phyloP scores from a whole-genome alignment of 2,329 filamentous ascomycete species.

The Fusarium concolor region DNA sequence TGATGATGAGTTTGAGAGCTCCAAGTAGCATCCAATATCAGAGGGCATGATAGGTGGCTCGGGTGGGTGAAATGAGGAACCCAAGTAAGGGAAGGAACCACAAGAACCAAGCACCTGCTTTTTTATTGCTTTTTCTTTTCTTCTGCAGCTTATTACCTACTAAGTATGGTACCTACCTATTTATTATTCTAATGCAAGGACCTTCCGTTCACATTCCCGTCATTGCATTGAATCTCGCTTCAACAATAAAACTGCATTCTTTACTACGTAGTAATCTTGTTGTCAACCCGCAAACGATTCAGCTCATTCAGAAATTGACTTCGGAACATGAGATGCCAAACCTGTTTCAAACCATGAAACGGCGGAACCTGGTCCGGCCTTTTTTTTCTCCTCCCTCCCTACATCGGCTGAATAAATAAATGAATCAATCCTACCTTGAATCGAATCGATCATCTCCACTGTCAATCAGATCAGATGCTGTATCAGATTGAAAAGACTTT shows the following conservation, averaged over 20 bases:
- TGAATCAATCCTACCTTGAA: constrained; percentile 6
- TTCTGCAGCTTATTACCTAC: neutral
- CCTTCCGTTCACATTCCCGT: constrained; percentile 11
- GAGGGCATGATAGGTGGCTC: neutral
- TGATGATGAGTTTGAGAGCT: neutral
- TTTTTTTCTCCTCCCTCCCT: neutral
- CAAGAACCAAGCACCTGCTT: neutral
- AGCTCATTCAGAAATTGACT: constrained; percentile 6
- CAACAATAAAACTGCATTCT: neutral
- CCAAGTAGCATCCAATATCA: neutral
- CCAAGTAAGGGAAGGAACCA: neutral
- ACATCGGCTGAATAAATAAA: neutral
- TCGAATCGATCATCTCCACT: constrained; percentile 2
- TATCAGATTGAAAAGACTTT: neutral
- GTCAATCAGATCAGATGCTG: constrained; percentile 1
- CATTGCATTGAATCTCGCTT: neutral
- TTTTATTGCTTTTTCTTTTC: neutral
- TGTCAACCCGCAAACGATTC: constrained; percentile 1
- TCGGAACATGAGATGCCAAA: constrained; percentile 13
- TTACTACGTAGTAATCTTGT: neutral
- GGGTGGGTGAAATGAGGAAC: neutral
- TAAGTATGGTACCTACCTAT: neutral
- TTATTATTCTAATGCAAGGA: neutral
- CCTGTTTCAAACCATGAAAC: constrained; percentile 27
- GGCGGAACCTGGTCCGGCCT: constrained; percentile 15